phyloP scores from a whole-genome alignment of 192 early-diverging fungal genomes.

The Fimicolochytrium jonesii region DNA sequence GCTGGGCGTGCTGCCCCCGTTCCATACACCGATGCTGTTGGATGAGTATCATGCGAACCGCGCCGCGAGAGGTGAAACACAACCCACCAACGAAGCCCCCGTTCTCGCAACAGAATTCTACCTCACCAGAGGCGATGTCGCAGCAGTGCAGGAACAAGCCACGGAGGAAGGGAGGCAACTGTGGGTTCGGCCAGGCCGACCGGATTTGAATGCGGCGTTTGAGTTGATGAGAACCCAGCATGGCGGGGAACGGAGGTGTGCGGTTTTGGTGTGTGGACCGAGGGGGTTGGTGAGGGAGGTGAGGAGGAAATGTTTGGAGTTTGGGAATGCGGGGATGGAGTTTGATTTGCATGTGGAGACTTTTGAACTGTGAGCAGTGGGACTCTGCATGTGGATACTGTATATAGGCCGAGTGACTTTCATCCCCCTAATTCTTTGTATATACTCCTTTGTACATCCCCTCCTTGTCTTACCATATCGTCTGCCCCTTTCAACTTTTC shows the following conservation, averaged over 20 bases:
- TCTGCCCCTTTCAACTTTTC: no score
- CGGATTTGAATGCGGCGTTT: background rate
- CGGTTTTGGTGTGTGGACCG: constrained; percentile 9
- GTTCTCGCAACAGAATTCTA: background rate
- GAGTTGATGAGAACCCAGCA: background rate
- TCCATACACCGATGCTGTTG: constrained; percentile 11
- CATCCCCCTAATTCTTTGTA: no score
- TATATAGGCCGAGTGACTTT: no score
- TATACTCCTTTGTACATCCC: no score
- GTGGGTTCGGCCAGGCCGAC: background rate
- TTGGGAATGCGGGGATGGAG: background rate
- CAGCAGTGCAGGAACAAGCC: background rate
- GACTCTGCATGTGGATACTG: no score
- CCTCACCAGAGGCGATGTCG: background rate
- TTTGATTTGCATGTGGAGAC: constrained; percentile 14
- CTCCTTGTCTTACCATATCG: no score
- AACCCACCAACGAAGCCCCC: constrained; percentile 1
- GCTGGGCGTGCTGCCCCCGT: constrained; percentile 4
- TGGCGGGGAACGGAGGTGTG: background rate
- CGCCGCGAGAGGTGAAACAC: background rate
- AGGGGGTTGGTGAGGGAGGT: background rate
- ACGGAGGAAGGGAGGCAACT: background rate
- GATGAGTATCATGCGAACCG: background rate
- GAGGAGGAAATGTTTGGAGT: background rate
- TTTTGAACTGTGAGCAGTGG: constrained; percentile 10